Evolutionary conservation across 75 land plant genomes (phyloP).

Genomic region (Ceratopteris richardii): DNA sequence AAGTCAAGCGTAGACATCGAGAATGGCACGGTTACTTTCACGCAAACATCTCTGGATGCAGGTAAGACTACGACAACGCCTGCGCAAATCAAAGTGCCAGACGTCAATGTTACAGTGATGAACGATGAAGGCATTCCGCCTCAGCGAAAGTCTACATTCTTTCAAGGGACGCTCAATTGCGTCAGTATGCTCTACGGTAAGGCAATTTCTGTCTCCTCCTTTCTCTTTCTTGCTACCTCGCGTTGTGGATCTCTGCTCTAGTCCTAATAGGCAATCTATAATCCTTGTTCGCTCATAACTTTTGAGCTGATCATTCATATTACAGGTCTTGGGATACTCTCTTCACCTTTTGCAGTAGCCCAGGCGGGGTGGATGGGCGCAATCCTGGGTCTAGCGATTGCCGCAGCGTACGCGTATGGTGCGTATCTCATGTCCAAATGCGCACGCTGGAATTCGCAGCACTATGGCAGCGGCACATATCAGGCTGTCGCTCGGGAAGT

Average conservation of each 20-base stretch:
- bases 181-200: slow-evolving; percentile 6
- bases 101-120: background rate
- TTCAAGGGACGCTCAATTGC: background rate
- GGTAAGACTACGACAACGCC: too few relatives aligned
- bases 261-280: background rate
- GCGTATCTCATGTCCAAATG: slow-evolving; percentile 51
- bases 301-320: too few relatives aligned
- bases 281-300: too few relatives aligned
- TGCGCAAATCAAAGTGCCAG: background rate
- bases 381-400: slow-evolving; percentile 40
- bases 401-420: slow-evolving; percentile 31
- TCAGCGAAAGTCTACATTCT: slow-evolving; percentile 1
- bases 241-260: too few relatives aligned
- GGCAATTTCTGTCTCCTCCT: background rate
- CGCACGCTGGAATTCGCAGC: slow-evolving; percentile 5
- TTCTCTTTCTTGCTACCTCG: too few relatives aligned
- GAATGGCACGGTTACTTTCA: too few relatives aligned
- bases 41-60: too few relatives aligned
- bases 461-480: slow-evolving; percentile 36
- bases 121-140: background rate
- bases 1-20: too few relatives aligned
- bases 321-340: slow-evolving; percentile 79
- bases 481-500: slow-evolving; percentile 47
- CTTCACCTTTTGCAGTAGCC: slow-evolving; percentile 68
- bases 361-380: slow-evolving; percentile 61